Evolutionary conservation across 257 asterid genomes (phyloP), one percentile per base, ranked within the genome.

Genomic region (Solanum virginianum): DNA sequence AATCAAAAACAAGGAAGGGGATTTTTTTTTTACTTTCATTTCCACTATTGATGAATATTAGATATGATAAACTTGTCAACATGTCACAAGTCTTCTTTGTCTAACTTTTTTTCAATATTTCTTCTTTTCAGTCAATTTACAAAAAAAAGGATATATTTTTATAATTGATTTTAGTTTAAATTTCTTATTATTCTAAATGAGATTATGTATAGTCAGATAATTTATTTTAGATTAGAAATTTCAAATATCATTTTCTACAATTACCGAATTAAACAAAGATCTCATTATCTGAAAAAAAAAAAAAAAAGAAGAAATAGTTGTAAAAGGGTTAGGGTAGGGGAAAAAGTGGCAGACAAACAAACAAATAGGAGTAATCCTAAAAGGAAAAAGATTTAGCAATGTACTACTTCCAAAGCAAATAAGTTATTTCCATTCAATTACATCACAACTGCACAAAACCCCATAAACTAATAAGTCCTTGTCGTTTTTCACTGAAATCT

Each of bases 401-500:
- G 74, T 66, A 32, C 47, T 66, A 36, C 41, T 36, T 36, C 47
- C 74, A 66, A 66, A 15, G 11, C 47, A 32, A 29, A 66, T 41
- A 18, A 66, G 22, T 66, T 66, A 66, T 15, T 66, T 29, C 10
- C 74, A 66, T 32, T 66, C 74, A 66, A 66, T 66, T 8, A 32
- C 72, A 65, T 65, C 72, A 66, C 74, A 66, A 66, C 47, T 66
- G 74, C 47, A 29, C 74, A 66, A 66, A 66, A 66, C 22, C 74
- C 47, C 47, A 29, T 66, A 66, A 66, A 66, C 74, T 66, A 29
- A 29, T 16, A 56, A 65, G 20, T 65, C 72, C 72, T 26, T 26
- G 41, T 15, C 16, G 32, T 66, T 66, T 32, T 32, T 32, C 79
- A 32, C 22, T 56, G 20, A 18, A 56, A 90, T 89, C 90, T 91